Evolutionary conservation across 805 yeast genomes (phyloP).

Genomic region (Pichia californica): DNA sequence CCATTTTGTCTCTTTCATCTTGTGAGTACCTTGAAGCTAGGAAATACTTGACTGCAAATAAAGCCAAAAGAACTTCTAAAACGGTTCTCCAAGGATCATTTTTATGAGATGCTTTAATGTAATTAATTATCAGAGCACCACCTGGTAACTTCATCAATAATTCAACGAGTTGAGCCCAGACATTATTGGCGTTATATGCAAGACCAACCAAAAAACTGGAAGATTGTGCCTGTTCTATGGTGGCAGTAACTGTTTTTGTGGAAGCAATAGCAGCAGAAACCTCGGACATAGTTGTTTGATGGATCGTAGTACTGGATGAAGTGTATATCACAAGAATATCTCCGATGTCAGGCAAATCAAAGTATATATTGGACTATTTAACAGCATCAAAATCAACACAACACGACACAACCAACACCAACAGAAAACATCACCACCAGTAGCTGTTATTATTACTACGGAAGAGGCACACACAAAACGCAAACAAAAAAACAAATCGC

Average conservation of each 20-base stretch:
- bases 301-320: too few relatives aligned
- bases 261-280: too few relatives aligned
- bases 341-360: too few relatives aligned
- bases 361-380: too few relatives aligned
- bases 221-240: constrained; percentile 11
- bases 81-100: constrained; percentile 89
- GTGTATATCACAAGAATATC: too few relatives aligned
- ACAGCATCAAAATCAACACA: too few relatives aligned
- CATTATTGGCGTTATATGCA: constrained; percentile 21
- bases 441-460: too few relatives aligned
- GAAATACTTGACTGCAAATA: constrained; percentile 83
- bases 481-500: too few relatives aligned
- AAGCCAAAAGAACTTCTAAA: constrained; percentile 66
- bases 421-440: too few relatives aligned
- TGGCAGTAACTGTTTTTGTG: background rate
- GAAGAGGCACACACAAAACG: too few relatives aligned
- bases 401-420: too few relatives aligned
- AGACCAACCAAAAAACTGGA: constrained; percentile 23
- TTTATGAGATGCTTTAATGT: constrained; percentile 80
- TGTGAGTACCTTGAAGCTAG: constrained; percentile 70
- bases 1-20: constrained; percentile 63
- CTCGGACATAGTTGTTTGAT: too few relatives aligned
- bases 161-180: constrained; percentile 21
- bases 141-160: constrained; percentile 40
- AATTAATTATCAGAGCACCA: constrained; percentile 53